Evolutionary conservation across 345 rosid genomes (phyloP), one percentile per base, ranked within the genome.

Genomic region (Euclidium syriacum): DNA sequence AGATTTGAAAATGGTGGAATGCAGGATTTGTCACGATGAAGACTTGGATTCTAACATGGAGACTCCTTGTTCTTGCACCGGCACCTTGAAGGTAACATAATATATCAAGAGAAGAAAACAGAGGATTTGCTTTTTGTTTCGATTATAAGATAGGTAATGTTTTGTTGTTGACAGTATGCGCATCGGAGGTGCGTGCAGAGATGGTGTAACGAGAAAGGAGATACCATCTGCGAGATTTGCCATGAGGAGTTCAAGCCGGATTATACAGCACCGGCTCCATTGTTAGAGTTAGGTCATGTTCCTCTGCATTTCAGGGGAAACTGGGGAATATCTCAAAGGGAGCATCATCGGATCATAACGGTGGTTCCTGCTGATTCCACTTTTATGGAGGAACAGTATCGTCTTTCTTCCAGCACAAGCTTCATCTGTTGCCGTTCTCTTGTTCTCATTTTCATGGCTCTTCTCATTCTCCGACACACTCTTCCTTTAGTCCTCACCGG

Each of bases 181-280:
- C 98, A 91, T 73, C 69, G 98, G 30, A 79, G 83, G 61, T 88
- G 98, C 35, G 83, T 91, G 12, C 98, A 91, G 72, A 81, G 80
- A 66, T 91, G 98, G 98, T 88, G 98, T 65, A 84, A 91, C 42
- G 92, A 91, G 78, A 91, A 91, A 79, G 98, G 98, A 7, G 69
- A 91, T 35, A 88, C 81, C 9, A 78, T 39, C 35, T 91, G 98
- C 67, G 96, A 91, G 77, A 91, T 88, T 69, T 91, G 98, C 75
- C 95, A 84, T 65, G 88, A 90, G 96, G 87, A 71, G 58, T 91
- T 81, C 65, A 80, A 74, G 80, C 96, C 96, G 29, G 96, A 81
- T 20, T 91, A 91, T 64, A 88, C 95, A 7, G 88, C 95, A 3
- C 96, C 96, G 1, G 77, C 96, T 7, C 95, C 95, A 1, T 59